Base-by-base conservation (phyloP, 78 protist species). In the Dictyostelium firmibasis region DNA sequence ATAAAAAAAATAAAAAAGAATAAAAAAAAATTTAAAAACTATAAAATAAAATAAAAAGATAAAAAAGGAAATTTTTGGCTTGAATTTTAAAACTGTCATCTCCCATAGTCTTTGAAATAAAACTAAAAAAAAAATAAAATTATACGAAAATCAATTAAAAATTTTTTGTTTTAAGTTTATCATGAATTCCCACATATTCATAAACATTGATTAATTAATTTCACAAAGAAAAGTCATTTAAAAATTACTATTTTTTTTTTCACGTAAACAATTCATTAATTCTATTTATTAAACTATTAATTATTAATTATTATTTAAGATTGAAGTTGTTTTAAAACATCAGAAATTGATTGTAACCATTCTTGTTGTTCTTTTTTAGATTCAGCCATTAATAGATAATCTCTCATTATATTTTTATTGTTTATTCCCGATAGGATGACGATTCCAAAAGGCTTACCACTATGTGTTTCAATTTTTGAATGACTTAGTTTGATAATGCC, bases 361-460 rank as follows among this genome's bases (percentile, higher is more conserved):
- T 86, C 92, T 8, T 86, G 77, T 38, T 86, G 92, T 60, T 86
- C 92, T 18, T 86, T 86, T 74, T 86, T 86, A 29, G 92, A 43
- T 38, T 74, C 83, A 31, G 92, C 92, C 85, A 86, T 77, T 57
- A 86, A 60, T 31, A 86, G 38, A 62, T 86, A 86, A 81, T 86
- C 92, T 75, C 92, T 47, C 69, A 86, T 74, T 20, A 86, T 50
- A 16, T 77, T 77, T 27, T 86, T 77, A 23, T 43, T 50, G 38
- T 77, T 86, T 20, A 86, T 77, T 60, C 92, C 92, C 2, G 92
- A 86, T 57, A 57, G n/a, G 3, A 86, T 33, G 11, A 86, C 92
- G 11, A 86, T 86, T 10, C 92, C 92, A 76, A 77, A 86, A 5
- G 92, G 92, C 20, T 86, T 86, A 38, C 85, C 92, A 36, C 62